phyloP scores from a whole-genome alignment of 208 protist species.

The Leishmania turanica region DNA sequence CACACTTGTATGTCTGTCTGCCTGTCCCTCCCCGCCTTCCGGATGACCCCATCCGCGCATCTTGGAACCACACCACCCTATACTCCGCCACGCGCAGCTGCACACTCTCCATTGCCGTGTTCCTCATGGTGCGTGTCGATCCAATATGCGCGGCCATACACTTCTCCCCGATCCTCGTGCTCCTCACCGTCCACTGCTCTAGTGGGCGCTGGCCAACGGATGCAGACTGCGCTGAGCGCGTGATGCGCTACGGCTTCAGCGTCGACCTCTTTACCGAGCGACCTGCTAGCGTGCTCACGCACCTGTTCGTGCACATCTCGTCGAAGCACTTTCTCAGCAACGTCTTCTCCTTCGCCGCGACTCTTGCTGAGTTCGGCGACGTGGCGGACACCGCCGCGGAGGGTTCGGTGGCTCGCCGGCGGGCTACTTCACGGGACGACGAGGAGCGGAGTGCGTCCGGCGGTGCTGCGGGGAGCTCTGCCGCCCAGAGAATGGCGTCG shows the following conservation, averaged over 20 bases:
- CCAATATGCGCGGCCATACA: slow-evolving; percentile 45
- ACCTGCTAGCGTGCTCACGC: slow-evolving; percentile 45
- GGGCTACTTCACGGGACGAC: background rate
- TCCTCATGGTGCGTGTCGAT: slow-evolving; percentile 20
- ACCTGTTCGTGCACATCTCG: slow-evolving; percentile 66
- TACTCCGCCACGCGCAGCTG: background rate
- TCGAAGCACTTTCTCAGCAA: slow-evolving; percentile 58
- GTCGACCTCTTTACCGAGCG: slow-evolving; percentile 29
- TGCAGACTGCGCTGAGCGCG: slow-evolving; percentile 36
- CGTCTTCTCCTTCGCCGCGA: slow-evolving; percentile 41
- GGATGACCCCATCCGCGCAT: background rate
- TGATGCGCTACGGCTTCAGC: slow-evolving; percentile 55
- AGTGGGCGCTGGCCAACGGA: slow-evolving; percentile 50
- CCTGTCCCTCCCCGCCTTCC: background rate
- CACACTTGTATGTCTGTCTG: background rate
- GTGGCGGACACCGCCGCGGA: slow-evolving; percentile 11
- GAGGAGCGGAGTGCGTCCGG: background rate
- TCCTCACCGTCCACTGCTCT: slow-evolving; percentile 54
- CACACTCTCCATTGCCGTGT: background rate
- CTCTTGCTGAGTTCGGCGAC: slow-evolving; percentile 58
- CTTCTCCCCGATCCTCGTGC: slow-evolving; percentile 50
- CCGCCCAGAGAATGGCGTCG: slow-evolving; percentile 1
- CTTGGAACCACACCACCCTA: background rate
- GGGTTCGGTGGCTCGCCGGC: slow-evolving; percentile 14
- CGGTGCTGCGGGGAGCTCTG: slow-evolving; percentile 2